These are phyloP conservation scores for Carex pumila DNA, from an alignment of 176 grass and related monocot genomes.

Conservation along the genomic window DNA sequence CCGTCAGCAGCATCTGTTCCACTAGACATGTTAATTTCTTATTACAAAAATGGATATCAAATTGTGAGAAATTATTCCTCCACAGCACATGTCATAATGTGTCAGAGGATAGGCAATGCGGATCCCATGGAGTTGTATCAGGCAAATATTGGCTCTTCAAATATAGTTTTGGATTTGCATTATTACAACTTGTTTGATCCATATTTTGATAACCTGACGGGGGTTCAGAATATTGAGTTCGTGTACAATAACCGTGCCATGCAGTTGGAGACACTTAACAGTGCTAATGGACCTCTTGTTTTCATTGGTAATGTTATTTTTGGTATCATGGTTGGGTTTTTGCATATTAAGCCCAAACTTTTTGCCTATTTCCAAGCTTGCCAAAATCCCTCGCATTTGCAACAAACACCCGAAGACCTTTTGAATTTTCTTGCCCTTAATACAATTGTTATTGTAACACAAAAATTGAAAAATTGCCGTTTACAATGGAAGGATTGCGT, in stretches of 20 bases:
- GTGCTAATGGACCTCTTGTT: conserved; percentile 73
- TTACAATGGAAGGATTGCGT: not conserved
- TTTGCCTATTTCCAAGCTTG: not conserved
- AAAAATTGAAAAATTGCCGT: not conserved
- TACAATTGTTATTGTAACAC: not conserved
- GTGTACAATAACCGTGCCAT: conserved; percentile 49
- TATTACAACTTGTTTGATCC: conserved; percentile 84
- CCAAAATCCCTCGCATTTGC: not conserved
- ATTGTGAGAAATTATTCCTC: conserved; percentile 68
- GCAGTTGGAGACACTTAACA: conserved; percentile 54
- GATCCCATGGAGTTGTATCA: conserved; percentile 78
- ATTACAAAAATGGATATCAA: conserved; percentile 74
- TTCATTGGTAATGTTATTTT: conserved; percentile 57
- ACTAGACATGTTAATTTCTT: conserved; percentile 46
- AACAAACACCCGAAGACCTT: not conserved
- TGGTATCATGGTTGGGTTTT: not conserved
- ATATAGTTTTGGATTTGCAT: conserved; percentile 73
- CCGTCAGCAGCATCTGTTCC: conserved; percentile 59
- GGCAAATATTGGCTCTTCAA: conserved; percentile 52
- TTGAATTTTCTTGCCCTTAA: not conserved
- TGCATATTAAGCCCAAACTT: not conserved
- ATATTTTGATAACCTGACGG: conserved; percentile 52
- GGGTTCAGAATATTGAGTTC: conserved; percentile 64
- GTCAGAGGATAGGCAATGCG: conserved; percentile 84
- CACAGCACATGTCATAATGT: conserved; percentile 68